phyloP scores from a whole-genome alignment of 2,329 filamentous ascomycete genomes.

The Paracorniculantispora psalliotae region DNA sequence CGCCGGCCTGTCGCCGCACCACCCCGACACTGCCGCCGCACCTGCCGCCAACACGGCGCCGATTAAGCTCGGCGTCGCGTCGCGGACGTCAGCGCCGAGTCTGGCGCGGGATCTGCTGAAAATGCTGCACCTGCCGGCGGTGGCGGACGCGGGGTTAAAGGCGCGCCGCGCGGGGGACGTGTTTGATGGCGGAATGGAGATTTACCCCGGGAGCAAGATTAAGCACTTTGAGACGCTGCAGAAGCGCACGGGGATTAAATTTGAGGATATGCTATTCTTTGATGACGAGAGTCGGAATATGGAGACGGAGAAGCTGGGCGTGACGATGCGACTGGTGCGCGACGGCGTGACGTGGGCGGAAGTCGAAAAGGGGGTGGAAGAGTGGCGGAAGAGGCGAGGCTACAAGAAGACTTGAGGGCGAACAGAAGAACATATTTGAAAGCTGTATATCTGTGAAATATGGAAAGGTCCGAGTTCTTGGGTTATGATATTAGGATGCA shows the following conservation, averaged over 20 bases:
- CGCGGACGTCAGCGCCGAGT: conserved; percentile 73
- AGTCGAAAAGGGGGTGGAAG: conserved; percentile 71
- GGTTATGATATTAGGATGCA: no score
- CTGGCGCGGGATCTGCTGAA: conserved; percentile 77
- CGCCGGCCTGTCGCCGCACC: conserved; percentile 24
- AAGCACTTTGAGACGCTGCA: conserved; percentile 74
- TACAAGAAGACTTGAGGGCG: conserved; percentile 24
- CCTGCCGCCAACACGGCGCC: no score
- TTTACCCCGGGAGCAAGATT: conserved; percentile 77
- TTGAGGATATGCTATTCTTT: conserved; percentile 89
- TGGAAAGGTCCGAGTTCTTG: not conserved
- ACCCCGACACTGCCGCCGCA: no score
- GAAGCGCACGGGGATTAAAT: conserved; percentile 64
- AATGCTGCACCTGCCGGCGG: conserved; percentile 55
- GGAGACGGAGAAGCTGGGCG: conserved; percentile 73
- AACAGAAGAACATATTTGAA: no score
- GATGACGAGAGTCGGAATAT: conserved; percentile 85
- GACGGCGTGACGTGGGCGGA: conserved; percentile 74
- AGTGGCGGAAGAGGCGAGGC: conserved; percentile 73
- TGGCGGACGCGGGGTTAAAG: conserved; percentile 25
- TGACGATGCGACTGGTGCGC: conserved; percentile 76
- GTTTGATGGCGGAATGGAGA: conserved; percentile 59
- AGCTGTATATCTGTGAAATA: no score
- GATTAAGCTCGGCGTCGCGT: conserved; percentile 65
- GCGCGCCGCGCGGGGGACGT: conserved; percentile 48